Percentiles rank a stretch among this genome's conserved stretches.
phyloP scores from a whole-genome alignment of 2,329 filamentous ascomycete genomes.

The Fusarium hostae region DNA sequence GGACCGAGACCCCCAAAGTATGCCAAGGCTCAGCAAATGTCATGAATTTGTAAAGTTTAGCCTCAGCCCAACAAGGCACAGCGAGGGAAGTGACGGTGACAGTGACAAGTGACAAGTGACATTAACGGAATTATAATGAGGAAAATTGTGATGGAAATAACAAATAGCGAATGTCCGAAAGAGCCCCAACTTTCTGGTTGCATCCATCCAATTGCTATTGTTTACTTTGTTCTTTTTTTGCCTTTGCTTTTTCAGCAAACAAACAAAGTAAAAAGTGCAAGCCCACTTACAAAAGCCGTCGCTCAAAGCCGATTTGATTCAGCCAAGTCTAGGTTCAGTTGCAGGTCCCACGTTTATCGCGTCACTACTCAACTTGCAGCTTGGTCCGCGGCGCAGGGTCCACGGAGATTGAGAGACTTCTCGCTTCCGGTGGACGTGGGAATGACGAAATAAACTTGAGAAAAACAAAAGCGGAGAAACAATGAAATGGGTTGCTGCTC shows the following conservation, averaged over 20 bases:
- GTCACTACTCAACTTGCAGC: conserved; percentile 16
- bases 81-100: neutral
- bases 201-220: neutral
- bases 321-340: conserved; percentile 2
- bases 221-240: neutral
- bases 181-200: conserved; percentile 11
- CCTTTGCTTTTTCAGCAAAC: conserved; percentile 13
- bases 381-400: conserved; percentile 14
- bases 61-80: conserved; percentile 27
- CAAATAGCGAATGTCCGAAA: conserved; percentile 14
- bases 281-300: conserved; percentile 26
- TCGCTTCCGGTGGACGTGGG: conserved; percentile 24
- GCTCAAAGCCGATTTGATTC: conserved; percentile 15
- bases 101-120: neutral
- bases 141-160: conserved; percentile 3
- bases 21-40: conserved; percentile 21
- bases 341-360: conserved; percentile 37
- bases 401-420: conserved; percentile 38
- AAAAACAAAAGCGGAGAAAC: conserved; percentile 27
- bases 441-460: conserved; percentile 31
- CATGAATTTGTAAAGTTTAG: conserved; percentile 28
- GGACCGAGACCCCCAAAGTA: conserved; percentile 22
- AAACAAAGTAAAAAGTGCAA: neutral
- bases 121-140: neutral
- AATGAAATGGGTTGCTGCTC: conserved; percentile 4